Base-by-base conservation (phyloP, 192 early-diverging fungal genomes). In the Radiomyces spectabilis region DNA sequence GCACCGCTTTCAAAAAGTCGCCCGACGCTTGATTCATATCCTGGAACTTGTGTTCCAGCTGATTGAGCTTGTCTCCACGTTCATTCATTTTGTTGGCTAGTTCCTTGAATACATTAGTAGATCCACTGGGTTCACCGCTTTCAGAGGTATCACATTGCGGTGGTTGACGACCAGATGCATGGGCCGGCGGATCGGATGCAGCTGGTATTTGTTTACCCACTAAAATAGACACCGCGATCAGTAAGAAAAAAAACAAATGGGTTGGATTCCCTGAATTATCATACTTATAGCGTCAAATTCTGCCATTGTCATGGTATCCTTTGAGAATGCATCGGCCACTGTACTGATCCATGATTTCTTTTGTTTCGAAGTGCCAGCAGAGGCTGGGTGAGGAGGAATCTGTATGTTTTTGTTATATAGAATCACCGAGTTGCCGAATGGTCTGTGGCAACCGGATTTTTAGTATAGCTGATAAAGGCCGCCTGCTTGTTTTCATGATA, bases 31-130 rank as follows among this genome's bases (percentile, higher is more conserved):
- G 66, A 38, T 32, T 68, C 58, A 86, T 69, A 34, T 83, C 81
- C 9, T 60, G 56, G 45, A 83, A 77, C 57, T 81, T 85, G 15
- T 74, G 41, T 33, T 80, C 73, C 26, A 89, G 50, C 30, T 81
- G 49, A 2, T 63, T 52, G 24, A 89, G 58, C 30, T 65, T 59
- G 53, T 89, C 79, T 12, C 85, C 82, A 38, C 87, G 77, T 51
- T 89, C 87, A 59, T 82, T 82, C 38, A 89, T 48, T 15, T 59
- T 54, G 29, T 63, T 40, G 5, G 53, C 48, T 5, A 70, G 57
- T 50, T 70, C 68, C 29, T 41, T 22, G 47, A 70, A 70, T n/a
- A 63, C 45, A 40, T 56, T 56, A 29, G 39, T 32, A 6, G 33
- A 32, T 15, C 53, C 33, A 29, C 12, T 64, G n/a, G n/a, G n/a